Evolutionary conservation across 225 moss, liverwort and hornwort genomes (phyloP).

Genomic region (Bryum argenteum): DNA sequence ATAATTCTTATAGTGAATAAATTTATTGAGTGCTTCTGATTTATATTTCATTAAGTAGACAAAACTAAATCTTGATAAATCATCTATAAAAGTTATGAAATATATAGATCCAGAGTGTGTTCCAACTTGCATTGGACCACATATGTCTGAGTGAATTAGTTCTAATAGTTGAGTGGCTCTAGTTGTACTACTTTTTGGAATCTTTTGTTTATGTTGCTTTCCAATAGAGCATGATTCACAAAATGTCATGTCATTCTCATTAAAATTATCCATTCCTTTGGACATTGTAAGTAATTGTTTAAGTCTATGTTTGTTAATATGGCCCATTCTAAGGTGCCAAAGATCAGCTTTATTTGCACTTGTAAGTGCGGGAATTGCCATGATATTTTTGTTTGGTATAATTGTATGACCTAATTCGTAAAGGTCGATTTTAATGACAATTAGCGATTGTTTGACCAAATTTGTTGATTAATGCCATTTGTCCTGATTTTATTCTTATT

Average conservation of each 20-base stretch:
- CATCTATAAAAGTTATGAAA: neutral
- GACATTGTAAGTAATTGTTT: neutral
- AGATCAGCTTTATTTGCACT: neutral
- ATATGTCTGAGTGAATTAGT: neutral
- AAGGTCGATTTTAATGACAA: neutral
- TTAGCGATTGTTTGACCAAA: neutral
- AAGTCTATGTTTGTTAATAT: neutral
- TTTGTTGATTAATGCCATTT: neutral
- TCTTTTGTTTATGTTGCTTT: constrained; percentile 2
- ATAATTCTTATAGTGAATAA: neutral
- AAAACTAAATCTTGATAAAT: neutral
- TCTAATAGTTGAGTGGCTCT: neutral
- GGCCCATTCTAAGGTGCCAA: neutral
- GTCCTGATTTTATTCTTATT: neutral
- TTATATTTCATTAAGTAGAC: neutral
- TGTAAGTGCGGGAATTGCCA: neutral
- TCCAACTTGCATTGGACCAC: neutral
- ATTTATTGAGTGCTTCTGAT: neutral
- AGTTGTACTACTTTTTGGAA: neutral
- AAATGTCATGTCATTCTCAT: neutral
- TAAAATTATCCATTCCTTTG: neutral
- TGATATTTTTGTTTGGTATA: too few species aligned
- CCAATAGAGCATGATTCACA: neutral
- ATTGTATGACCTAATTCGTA: neutral
- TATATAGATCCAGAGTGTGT: neutral